Conservation (phyloP, 164 flowering plant species). For the Chimonanthus praecox region DNA sequence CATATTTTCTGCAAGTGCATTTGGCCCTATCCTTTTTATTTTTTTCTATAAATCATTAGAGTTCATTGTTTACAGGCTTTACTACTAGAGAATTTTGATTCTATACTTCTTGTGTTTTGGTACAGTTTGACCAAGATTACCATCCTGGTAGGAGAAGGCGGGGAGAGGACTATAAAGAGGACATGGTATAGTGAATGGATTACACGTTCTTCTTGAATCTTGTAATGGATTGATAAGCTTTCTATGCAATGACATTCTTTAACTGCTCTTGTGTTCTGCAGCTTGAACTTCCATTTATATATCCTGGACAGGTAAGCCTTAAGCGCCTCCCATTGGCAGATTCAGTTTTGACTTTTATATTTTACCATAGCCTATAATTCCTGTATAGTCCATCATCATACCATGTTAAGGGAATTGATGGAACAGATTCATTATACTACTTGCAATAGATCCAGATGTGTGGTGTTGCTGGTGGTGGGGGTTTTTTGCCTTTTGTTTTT, state of each 20-base stretch:
- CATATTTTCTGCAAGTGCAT: neutral
- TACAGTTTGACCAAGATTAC: conserved; percentile 68
- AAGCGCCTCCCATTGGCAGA: neutral
- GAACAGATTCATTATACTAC: no score
- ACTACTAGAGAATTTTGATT: neutral
- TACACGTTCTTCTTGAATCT: neutral
- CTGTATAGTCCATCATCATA: neutral
- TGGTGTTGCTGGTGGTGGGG: neutral
- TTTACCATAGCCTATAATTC: neutral
- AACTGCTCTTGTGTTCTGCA: conserved; percentile 36
- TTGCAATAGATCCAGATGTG: no score
- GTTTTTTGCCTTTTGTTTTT: no score
- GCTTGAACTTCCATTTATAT: conserved; percentile 95
- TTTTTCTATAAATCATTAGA: neutral
- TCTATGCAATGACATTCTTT: conserved; percentile 1
- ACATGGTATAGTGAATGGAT: conserved; percentile 52
- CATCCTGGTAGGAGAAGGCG: conserved; percentile 89
- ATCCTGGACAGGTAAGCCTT: conserved; percentile 86
- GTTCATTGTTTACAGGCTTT: neutral
- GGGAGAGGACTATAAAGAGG: conserved; percentile 87
- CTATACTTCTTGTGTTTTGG: neutral
- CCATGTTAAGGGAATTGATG: no score
- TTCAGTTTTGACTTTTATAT: neutral
- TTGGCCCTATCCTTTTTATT: neutral
- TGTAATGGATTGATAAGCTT: neutral